Percentiles rank a stretch among this genome's conserved stretches.
phyloP scores from a whole-genome alignment of 208 protist genomes.

The Kentomonas sorsogonicus region DNA sequence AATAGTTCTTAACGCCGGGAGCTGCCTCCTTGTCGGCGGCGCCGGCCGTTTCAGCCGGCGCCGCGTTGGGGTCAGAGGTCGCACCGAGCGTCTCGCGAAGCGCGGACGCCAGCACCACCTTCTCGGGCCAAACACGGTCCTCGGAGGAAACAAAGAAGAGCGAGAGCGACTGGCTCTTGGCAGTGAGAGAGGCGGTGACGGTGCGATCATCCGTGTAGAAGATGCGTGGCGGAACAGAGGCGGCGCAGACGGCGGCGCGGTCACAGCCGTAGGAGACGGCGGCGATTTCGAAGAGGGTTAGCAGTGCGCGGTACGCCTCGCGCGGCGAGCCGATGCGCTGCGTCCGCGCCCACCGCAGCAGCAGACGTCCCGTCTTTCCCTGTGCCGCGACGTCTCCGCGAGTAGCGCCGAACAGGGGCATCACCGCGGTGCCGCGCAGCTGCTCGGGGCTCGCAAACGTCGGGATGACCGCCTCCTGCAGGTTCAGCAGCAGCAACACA shows the following conservation, averaged over 20 bases:
- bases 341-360: constrained; percentile 45
- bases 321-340: constrained; percentile 32
- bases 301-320: constrained; percentile 30
- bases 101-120: too few relatives aligned
- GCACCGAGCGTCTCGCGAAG: too few relatives aligned
- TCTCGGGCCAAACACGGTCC: too few relatives aligned
- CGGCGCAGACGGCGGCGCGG: constrained; percentile 20
- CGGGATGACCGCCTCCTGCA: constrained; percentile 64
- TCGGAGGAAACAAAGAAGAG: too few relatives aligned
- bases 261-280: constrained; percentile 22
- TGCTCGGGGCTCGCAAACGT: constrained; percentile 31
- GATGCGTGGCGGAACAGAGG: constrained; percentile 7
- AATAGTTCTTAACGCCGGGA: too few relatives aligned
- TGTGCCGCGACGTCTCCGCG: constrained; percentile 33
- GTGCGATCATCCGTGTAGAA: too few relatives aligned
- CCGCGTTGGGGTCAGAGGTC: too few relatives aligned
- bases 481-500: constrained; percentile 38
- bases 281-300: constrained; percentile 53
- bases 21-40: too few relatives aligned
- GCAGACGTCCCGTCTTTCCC: constrained; percentile 26
- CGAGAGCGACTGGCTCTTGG: too few relatives aligned
- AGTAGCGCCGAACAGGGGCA: constrained; percentile 51
- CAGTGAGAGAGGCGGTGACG: too few relatives aligned
- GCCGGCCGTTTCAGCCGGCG: too few relatives aligned
- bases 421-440: constrained; percentile 25